A percentile compares a stretch with the other conserved stretches of the same genome.
phyloP scores from a whole-genome alignment of 139 green algal genomes.

The Gonium pectorale region DNA sequence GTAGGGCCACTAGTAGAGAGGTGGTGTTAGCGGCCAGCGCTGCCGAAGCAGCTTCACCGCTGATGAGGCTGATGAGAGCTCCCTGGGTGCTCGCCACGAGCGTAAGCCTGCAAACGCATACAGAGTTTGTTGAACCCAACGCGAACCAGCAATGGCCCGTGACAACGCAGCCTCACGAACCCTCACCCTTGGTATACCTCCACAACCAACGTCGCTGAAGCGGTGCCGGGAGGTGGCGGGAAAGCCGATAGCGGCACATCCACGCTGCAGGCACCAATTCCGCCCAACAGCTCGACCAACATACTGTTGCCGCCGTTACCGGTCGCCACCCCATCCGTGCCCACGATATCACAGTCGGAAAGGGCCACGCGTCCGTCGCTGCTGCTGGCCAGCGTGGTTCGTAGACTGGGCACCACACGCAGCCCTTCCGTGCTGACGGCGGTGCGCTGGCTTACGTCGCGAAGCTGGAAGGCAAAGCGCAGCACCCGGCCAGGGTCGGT shows the following conservation, averaged over 20 bases:
- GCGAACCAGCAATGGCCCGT: too few species aligned
- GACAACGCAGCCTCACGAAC: too few species aligned
- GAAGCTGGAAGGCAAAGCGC: slow-evolving; percentile 54
- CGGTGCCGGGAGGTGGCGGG: slow-evolving; percentile 1
- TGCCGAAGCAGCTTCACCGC: not conserved
- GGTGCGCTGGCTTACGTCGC: slow-evolving; percentile 37
- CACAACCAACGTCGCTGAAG: slow-evolving; percentile 4
- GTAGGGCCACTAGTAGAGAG: slow-evolving; percentile 51
- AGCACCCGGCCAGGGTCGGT: not conserved
- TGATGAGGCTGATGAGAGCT: slow-evolving; percentile 4
- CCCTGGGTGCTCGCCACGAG: slow-evolving; percentile 7
- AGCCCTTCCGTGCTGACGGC: slow-evolving; percentile 34
- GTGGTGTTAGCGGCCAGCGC: not conserved
- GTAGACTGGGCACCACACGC: slow-evolving; percentile 8
- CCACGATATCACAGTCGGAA: slow-evolving; percentile 22
- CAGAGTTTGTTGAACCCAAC: too few species aligned
- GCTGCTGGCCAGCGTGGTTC: not conserved
- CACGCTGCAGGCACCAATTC: slow-evolving; percentile 42
- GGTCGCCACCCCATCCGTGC: too few species aligned
- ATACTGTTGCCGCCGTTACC: not conserved
- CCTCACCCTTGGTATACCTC: slow-evolving; percentile 52
- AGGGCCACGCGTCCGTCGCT: not conserved
- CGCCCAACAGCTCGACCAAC: not conserved
- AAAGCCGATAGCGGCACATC: slow-evolving; percentile 37
- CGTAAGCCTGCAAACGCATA: not conserved